Base-by-base conservation (phyloP, 305 asterid species). In the Solanum hybrid region DNA sequence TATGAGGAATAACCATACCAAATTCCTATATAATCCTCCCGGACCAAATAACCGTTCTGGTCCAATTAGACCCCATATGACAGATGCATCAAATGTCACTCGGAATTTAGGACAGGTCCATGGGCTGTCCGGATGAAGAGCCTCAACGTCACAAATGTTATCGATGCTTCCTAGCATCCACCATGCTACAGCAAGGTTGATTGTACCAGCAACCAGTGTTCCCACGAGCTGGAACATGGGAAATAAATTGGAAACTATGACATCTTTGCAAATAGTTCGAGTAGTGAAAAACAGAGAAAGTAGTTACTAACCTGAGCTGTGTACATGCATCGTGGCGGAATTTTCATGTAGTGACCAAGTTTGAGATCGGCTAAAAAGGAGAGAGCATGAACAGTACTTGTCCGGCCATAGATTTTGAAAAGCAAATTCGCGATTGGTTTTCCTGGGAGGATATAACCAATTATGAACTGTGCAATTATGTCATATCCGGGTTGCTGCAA, bases 401-500 rank as follows among this genome's bases (percentile, higher is more conserved):
- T 96, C 35, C 99, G 91, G 32, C 99, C 99, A 32, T 97, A 97
- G 36, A 97, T 97, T 93, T 97, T 97, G 97, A 97, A 97, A 60
- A 96, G 94, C 90, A 97, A 94, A 89, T 95, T 97, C 0, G 99
- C 99, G 32, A 97, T 97, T 26, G 99, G 99, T 90, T 97, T 96
- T 81, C 99, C 99, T 4, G 99, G 99, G 20, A 96, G 97, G 81
- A 97, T 78, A 84, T 95, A 97, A 4, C 99, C 99, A 4, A 97
- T 94, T 60, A 97, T 96, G 96, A 96, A 97, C 94, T 97, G 99
- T 0, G 99, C 99, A 4, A 97, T 97, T 72, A 97, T 97, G 93
- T 97, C 99, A 56, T 96, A 96, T 85, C 99, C 99, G 7, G 99
- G 99, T 97, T 97, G 99, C 99, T 97, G 98, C 94, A 92, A 86